Evolutionary conservation across 345 rosid species (phyloP).

Genomic region (Acer saccharum): DNA sequence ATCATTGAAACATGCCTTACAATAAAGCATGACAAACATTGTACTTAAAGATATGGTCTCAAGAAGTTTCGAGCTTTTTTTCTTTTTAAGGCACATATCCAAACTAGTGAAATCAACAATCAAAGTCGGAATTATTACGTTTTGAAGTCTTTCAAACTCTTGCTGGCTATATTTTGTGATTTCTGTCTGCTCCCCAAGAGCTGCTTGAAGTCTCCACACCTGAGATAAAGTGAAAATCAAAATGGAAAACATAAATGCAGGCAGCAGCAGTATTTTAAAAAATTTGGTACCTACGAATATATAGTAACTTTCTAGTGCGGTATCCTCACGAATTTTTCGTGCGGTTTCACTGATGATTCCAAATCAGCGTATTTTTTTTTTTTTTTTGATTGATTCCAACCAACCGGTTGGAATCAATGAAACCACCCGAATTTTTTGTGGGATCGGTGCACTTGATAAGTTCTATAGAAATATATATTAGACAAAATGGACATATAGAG

Average conservation of each 20-base stretch:
- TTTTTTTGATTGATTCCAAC: too few species aligned
- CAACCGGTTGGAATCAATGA: too few species aligned
- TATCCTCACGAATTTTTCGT: too few species aligned
- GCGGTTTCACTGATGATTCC: too few species aligned
- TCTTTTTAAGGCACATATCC: neutral
- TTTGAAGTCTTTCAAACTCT: slow-evolving; percentile 94
- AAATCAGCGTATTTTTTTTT: too few species aligned
- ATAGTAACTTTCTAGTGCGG: neutral
- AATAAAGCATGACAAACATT: neutral
- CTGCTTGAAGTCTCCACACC: slow-evolving; percentile 99
- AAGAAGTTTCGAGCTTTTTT: neutral
- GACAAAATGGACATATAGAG: neutral
- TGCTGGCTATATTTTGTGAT: slow-evolving; percentile 86
- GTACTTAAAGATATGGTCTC: neutral
- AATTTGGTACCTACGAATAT: neutral
- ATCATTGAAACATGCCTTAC: neutral
- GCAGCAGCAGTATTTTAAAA: slow-evolving; percentile 2
- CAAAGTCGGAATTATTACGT: slow-evolving; percentile 43
- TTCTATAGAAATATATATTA: neutral
- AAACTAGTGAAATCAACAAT: neutral
- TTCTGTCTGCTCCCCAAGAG: slow-evolving; percentile 94
- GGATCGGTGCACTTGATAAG: too few species aligned
- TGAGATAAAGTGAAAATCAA: slow-evolving; percentile 20
- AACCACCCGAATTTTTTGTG: too few species aligned
- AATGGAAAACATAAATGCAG: neutral